A percentile compares a stretch with the other conserved stretches of the same genome.
Conservation (phyloP, 805 yeast species). For the Cyberlindnera bimundalis region DNA sequence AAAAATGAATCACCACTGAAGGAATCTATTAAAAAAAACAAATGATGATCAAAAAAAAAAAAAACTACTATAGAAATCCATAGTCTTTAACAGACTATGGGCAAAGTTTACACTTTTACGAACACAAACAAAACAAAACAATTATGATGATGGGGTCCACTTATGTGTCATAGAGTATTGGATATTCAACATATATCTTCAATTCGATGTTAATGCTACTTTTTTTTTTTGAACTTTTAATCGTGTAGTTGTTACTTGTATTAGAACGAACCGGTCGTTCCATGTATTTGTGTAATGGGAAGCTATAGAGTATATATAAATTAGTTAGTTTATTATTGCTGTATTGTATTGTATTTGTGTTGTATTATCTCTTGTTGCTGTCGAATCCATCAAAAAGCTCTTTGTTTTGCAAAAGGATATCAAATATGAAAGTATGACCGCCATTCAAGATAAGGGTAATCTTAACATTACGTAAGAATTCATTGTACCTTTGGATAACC, state of each 20-base stretch:
- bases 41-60: slow-evolving; percentile 1
- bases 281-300: too few relatives aligned
- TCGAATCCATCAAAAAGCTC: slow-evolving; percentile 40
- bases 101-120: slow-evolving; percentile 4
- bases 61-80: slow-evolving; percentile 1
- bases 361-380: slow-evolving; percentile 5
- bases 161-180: slow-evolving; percentile 14
- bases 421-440: slow-evolving; percentile 56
- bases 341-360: neutral
- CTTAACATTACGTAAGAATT: slow-evolving; percentile 40
- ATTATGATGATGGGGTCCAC: too few relatives aligned
- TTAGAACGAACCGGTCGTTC: too few relatives aligned
- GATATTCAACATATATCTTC: slow-evolving; percentile 21
- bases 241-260: too few relatives aligned
- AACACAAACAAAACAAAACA: slow-evolving; percentile 2
- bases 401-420: slow-evolving; percentile 48
- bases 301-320: too few relatives aligned
- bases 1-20: neutral
- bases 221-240: neutral
- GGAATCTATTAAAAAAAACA: too few relatives aligned
- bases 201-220: slow-evolving; percentile 11
- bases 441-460: slow-evolving; percentile 49
- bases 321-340: too few relatives aligned
- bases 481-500: slow-evolving; percentile 29
- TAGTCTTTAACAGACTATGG: slow-evolving; percentile 16